Conservation (phyloP, 176 grass and related monocot species). For the Phoenix roebelenii region DNA sequence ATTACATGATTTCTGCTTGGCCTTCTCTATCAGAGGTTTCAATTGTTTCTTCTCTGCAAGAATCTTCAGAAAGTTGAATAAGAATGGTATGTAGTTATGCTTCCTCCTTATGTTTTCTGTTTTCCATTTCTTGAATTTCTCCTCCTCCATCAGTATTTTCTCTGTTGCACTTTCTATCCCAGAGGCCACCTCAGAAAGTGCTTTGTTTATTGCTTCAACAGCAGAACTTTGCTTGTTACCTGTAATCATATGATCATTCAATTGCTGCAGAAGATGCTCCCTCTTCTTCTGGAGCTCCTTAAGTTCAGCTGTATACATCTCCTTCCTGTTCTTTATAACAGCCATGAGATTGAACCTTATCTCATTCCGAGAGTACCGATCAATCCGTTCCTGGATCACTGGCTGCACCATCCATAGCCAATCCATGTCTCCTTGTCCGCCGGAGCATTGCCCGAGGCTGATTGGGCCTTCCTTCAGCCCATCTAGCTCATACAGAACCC, state of each 20-base stretch:
- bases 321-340: slow-evolving; percentile 86
- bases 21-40: slow-evolving; percentile 85
- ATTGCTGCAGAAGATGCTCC: slow-evolving; percentile 62
- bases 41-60: slow-evolving; percentile 81
- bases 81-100: slow-evolving; percentile 87
- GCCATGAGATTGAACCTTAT: slow-evolving; percentile 89
- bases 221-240: slow-evolving; percentile 2
- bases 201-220: slow-evolving; percentile 44
- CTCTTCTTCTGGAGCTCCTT: slow-evolving; percentile 93
- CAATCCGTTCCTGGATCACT: slow-evolving; percentile 58
- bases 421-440: slow-evolving; percentile 47
- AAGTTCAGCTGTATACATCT: slow-evolving; percentile 58
- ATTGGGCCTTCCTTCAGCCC: slow-evolving; percentile 90
- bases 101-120: slow-evolving; percentile 91
- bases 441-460: slow-evolving; percentile 57
- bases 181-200: slow-evolving; percentile 67
- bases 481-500: slow-evolving; percentile 80
- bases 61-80: slow-evolving; percentile 96
- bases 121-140: slow-evolving; percentile 96
- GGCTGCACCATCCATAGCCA: slow-evolving; percentile 71
- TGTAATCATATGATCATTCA: slow-evolving; percentile 30
- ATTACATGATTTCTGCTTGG: slow-evolving; percentile 49
- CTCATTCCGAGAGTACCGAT: slow-evolving; percentile 57
- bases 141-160: slow-evolving; percentile 99
- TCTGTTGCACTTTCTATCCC: slow-evolving; percentile 73